Percentiles rank a stretch among this genome's conserved stretches.
phyloP scores from a whole-genome alignment of 2,329 filamentous ascomycete genomes.

The Parascedosporium putredinis region DNA sequence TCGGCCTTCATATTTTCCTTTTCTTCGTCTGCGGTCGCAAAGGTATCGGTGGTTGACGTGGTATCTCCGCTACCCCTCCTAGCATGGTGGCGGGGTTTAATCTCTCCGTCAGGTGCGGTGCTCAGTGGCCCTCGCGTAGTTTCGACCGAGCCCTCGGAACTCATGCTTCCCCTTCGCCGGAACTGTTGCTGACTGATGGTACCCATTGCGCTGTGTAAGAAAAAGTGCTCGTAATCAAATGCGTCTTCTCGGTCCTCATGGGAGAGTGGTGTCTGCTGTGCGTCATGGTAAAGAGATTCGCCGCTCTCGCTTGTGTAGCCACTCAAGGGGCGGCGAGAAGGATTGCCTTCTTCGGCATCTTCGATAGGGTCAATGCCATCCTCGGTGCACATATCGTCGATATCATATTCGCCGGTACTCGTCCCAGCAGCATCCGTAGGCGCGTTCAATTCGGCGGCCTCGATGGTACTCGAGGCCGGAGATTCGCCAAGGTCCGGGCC shows the following conservation, averaged over 20 bases:
- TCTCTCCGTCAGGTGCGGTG: conserved; percentile 13
- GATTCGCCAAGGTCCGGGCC: not conserved
- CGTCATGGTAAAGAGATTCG: conserved; percentile 53
- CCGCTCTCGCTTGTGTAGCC: conserved; percentile 51
- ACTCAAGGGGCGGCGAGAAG: conserved; percentile 19
- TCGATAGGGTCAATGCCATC: conserved; percentile 21
- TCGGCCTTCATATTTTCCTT: conserved; percentile 24
- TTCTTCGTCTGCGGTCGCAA: conserved; percentile 46
- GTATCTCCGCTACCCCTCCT: conserved; percentile 39
- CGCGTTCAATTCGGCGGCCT: not conserved
- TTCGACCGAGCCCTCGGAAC: conserved; percentile 51
- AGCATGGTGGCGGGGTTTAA: conserved; percentile 15
- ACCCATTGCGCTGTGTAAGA: conserved; percentile 84
- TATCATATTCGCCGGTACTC: conserved; percentile 18
- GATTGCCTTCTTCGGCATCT: conserved; percentile 24
- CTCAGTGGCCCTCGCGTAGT: conserved; percentile 46
- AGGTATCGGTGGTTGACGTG: conserved; percentile 40
- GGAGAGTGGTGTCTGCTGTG: conserved; percentile 50
- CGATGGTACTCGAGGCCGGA: not conserved
- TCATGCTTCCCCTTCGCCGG: conserved; percentile 38
- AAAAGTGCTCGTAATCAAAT: conserved; percentile 95
- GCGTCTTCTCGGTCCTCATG: conserved; percentile 92
- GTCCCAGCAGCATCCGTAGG: not conserved
- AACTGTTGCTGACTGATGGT: conserved; percentile 52
- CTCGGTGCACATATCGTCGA: conserved; percentile 29